These are phyloP conservation scores for Euphrasia arctica DNA, from an alignment of 305 asterid genomes.

Conservation along the genomic window DNA sequence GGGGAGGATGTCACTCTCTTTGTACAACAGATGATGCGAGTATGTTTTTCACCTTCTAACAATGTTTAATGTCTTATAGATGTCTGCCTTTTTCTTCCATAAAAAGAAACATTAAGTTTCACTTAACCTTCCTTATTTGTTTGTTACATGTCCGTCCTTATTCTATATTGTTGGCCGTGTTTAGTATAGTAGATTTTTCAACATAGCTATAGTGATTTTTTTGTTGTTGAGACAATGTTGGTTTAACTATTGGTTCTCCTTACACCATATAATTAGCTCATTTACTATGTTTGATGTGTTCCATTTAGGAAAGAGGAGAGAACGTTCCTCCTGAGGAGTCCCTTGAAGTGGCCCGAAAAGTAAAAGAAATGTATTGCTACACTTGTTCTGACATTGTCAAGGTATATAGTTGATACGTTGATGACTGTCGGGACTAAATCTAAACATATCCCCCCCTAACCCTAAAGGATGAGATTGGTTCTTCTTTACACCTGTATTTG, in stretches of 20 bases:
- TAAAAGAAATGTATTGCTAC: constrained; percentile 92
- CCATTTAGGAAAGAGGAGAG: constrained; percentile 91
- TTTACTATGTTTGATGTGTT: constrained; percentile 11
- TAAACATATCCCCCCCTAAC: neutral
- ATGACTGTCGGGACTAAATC: constrained; percentile 4
- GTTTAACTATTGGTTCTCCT: constrained; percentile 14
- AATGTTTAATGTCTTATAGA: neutral
- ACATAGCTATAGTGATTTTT: neutral
- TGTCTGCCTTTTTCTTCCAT: neutral
- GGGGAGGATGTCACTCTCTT: constrained; percentile 84
- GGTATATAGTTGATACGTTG: constrained; percentile 40
- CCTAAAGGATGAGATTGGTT: constrained; percentile 17
- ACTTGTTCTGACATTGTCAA: constrained; percentile 94
- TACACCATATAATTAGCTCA: constrained; percentile 16
- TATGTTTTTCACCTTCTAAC: constrained; percentile 32
- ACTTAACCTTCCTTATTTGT: neutral
- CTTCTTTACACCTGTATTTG: constrained; percentile 13
- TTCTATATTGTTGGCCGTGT: constrained; percentile 9
- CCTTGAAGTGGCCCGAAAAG: constrained; percentile 84
- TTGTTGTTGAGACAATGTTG: neutral
- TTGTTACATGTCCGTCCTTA: constrained; percentile 4
- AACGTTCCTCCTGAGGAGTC: constrained; percentile 91
- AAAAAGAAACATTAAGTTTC: neutral
- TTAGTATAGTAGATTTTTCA: neutral
- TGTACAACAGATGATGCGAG: constrained; percentile 90